Evolutionary conservation across 2,329 filamentous ascomycete genomes (phyloP).

Genomic region (Pseudogymnoascus sp.): DNA sequence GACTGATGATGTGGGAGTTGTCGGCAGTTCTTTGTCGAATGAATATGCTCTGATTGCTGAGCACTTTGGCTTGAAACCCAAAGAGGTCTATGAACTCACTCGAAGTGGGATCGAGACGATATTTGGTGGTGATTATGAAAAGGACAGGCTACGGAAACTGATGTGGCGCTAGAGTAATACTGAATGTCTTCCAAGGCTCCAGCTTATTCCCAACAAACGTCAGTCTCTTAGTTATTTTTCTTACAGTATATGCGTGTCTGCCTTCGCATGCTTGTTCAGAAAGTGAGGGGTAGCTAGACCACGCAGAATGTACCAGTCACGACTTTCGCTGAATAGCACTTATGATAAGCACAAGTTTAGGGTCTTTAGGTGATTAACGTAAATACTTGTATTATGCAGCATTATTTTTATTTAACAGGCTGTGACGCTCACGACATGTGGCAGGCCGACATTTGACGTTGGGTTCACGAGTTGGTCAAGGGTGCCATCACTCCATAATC

Average conservation of each 20-base stretch:
- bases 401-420: not conserved
- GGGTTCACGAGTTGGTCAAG: not conserved
- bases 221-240: not conserved
- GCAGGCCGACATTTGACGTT: not conserved
- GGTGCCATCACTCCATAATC: not conserved
- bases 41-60: constrained; percentile 68
- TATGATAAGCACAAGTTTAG: not conserved
- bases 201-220: not conserved
- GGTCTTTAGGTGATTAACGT: not conserved
- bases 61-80: constrained; percentile 53
- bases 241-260: not conserved
- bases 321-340: not conserved
- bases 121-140: constrained; percentile 59
- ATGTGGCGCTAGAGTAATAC: constrained; percentile 36
- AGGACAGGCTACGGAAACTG: constrained; percentile 43
- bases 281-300: not conserved
- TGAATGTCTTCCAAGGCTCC: too few relatives aligned
- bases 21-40: constrained; percentile 67
- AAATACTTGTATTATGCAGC: not conserved
- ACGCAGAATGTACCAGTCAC: not conserved
- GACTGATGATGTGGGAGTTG: constrained; percentile 81
- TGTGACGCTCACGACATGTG: not conserved
- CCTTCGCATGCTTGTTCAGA: not conserved
- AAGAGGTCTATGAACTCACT: constrained; percentile 48
- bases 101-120: constrained; percentile 56